Percentiles rank a stretch among this genome's conserved stretches.
These are phyloP conservation scores for Solanum acaule DNA, from an alignment of 257 asterid genomes.

Conservation along the genomic window DNA sequence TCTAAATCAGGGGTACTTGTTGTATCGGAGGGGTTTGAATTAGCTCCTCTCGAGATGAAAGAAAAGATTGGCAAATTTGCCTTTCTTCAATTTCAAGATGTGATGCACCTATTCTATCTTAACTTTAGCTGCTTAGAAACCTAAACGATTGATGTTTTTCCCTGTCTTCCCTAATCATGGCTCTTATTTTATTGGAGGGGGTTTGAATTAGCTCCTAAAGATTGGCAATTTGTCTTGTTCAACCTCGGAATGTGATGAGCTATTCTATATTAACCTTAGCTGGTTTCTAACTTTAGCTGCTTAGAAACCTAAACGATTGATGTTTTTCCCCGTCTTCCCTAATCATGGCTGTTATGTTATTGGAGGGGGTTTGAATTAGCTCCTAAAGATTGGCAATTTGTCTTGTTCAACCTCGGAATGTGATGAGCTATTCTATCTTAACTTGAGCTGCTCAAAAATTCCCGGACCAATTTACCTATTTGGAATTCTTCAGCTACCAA, in stretches of 20 bases:
- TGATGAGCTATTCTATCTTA: neutral
- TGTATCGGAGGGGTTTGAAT: neutral
- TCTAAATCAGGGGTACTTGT: neutral
- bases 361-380: neutral
- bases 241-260: neutral
- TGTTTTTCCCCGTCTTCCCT: neutral
- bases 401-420: neutral
- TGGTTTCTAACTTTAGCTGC: too few relatives aligned
- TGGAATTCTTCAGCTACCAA: neutral
- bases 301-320: neutral
- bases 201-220: neutral
- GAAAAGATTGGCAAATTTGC: neutral
- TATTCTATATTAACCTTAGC: neutral
- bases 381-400: neutral
- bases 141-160: neutral
- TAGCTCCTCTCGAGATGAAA: neutral
- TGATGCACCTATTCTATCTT: neutral
- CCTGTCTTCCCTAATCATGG: neutral
- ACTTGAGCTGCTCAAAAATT: neutral
- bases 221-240: neutral
- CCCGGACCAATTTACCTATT: neutral
- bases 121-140: neutral
- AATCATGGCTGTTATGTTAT: neutral
- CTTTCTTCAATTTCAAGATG: too few relatives aligned
- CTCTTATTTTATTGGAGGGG: neutral